Evolutionary conservation across 2,329 filamentous ascomycete species (phyloP), one percentile per base, ranked within the genome.

Genomic region (Scedosporium apiospermum): DNA sequence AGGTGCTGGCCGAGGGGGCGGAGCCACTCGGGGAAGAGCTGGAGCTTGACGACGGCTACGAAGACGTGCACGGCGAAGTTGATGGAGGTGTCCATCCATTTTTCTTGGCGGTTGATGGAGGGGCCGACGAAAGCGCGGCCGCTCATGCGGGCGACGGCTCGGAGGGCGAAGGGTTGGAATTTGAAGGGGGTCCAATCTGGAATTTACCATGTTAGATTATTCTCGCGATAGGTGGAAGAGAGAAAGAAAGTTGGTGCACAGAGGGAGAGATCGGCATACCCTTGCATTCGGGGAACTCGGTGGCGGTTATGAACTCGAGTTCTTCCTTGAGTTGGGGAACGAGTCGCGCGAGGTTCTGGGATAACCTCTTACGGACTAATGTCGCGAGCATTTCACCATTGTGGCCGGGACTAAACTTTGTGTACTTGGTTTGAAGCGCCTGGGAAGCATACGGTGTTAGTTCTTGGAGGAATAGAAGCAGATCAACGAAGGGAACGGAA

Each of bases 131-230:
- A 84, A 4, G 80, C 76, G 21, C 78, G 74, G 1, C 82, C 81
- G 27, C 80, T 83, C 23, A 86, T 67, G 1, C 82, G 78, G 6
- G 82, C 78, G 10, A 86, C 73, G 3, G 79, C 75, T 23, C 80
- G 74, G 2, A 85, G 73, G 53, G 81, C 73, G 63, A 84, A 79
- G 0, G 78, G 77, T 44, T 82, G 80, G 66, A 84, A 76, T 66
- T 77, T 78, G 60, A 84, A 77, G 0, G 80, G 69, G 1, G 78
- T 83, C 83, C 83, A 85, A 64, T 84, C 82, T 79, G 62, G 44
- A 18, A 61, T 41, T 34, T 64, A n/a, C 12, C 9, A 18, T 9
- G n/a, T 49, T 42, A 59, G 57, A 59, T 16, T 10, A 14, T 26
- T 3, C 30, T 23, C 1, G 38, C 18, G 30, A n/a, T 14, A 21